A percentile compares a stretch with the other conserved stretches of the same genome.
phyloP scores from a whole-genome alignment of 1,284 basidiomycete species.

The Ganoderma boninense region DNA sequence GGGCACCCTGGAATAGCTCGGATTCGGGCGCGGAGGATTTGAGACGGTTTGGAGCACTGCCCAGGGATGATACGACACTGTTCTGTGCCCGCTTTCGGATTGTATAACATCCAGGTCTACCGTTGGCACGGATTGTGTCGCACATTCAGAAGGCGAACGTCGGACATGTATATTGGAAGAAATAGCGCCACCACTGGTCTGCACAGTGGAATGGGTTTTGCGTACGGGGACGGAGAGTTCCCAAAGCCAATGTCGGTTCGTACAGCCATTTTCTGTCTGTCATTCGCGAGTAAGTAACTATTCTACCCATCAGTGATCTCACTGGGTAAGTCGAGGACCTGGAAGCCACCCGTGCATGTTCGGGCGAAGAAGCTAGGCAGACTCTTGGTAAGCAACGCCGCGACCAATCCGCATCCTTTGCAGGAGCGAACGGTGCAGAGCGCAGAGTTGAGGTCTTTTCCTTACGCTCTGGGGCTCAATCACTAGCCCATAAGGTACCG shows the following conservation, averaged over 20 bases:
- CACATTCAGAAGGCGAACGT: not conserved
- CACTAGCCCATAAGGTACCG: not conserved
- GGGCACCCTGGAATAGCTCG: constrained; percentile 36
- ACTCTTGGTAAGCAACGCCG: not conserved
- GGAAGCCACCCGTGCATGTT: not conserved
- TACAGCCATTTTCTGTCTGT: not conserved
- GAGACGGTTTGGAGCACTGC: constrained; percentile 12
- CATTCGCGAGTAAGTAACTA: not conserved
- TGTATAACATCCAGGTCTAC: not conserved
- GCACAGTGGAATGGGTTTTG: no score
- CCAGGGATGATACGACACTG: constrained; percentile 12
- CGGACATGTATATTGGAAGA: no score
- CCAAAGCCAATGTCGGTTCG: not conserved
- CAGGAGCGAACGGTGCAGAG: not conserved
- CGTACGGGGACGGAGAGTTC: not conserved
- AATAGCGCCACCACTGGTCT: no score
- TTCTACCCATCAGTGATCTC: not conserved
- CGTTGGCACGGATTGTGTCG: not conserved
- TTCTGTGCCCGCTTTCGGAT: constrained; percentile 23
- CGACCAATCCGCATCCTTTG: not conserved
- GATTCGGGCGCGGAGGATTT: constrained; percentile 11
- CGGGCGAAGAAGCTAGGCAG: not conserved
- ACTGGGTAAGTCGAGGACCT: not conserved
- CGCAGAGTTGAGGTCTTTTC: not conserved
- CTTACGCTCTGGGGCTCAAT: not conserved